phyloP scores from a whole-genome alignment of 106 monocot species.

The Gastrodia elata region DNA sequence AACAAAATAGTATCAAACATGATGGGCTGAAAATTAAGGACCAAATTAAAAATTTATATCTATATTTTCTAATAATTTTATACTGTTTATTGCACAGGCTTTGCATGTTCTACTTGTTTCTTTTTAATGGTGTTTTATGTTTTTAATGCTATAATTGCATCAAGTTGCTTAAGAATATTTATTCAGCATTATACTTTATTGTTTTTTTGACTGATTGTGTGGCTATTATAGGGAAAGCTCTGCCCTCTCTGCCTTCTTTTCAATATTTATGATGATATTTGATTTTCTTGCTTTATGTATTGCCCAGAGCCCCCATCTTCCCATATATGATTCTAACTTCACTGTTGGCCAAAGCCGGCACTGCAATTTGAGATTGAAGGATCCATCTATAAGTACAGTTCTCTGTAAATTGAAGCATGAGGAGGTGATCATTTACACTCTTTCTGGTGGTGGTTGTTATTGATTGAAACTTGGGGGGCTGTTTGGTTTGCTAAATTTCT shows the following conservation, averaged over 20 bases:
- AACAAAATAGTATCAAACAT: no score
- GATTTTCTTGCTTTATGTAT: background rate
- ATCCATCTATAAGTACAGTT: constrained; percentile 35
- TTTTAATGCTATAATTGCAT: no score
- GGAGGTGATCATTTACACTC: constrained; percentile 32
- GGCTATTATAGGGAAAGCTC: background rate
- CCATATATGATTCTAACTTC: constrained; percentile 41
- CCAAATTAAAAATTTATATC: no score
- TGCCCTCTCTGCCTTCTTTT: background rate
- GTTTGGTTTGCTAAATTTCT: no score
- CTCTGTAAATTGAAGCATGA: constrained; percentile 58
- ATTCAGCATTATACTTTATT: background rate
- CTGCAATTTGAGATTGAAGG: constrained; percentile 51
- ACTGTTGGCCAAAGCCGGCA: constrained; percentile 56
- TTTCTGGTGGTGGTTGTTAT: background rate
- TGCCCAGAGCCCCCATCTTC: constrained; percentile 57
- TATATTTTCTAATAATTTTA: no score
- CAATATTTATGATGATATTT: background rate
- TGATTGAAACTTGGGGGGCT: background rate
- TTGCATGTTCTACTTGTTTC: no score
- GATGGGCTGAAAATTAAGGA: no score
- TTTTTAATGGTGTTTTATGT: no score
- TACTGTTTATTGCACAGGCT: no score
- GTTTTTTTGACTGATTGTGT: no score
- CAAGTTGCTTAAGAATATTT: no score